Base-by-base conservation (phyloP, 345 rosid genomes). In the Angophora floribunda region DNA sequence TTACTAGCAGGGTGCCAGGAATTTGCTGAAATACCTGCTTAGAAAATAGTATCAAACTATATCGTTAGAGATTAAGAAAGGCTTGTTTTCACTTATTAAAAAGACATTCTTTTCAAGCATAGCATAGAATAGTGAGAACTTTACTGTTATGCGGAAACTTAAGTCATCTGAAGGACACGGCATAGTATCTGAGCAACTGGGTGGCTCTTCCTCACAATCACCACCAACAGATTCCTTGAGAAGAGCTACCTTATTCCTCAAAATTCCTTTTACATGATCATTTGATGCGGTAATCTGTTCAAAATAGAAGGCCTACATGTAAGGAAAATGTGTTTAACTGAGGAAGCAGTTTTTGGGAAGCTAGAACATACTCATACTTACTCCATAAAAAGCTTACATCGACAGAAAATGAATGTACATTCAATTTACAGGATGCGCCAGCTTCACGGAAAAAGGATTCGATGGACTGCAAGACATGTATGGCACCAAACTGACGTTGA, bases 1-100 rank as follows among this genome's bases (percentile, higher is more conserved):
- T 96, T 87, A 96, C 94, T 90, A 97, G 93, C 88, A 96, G 92
- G 79, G 99, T 90, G 79, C 98, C 99, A 10, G 97, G 98, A 85
- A 93, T 94, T 91, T 95, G 99, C 90, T 95, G 97, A 89, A 95
- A 97, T 52, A 96, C 96, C 97, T 96, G 91, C 0, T 75, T 75
- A 6, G 49, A 3, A 75, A 41, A 75, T 41, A 75, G 24, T 6
- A 75, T 19, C 19, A 12, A 44, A 41, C 84, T 41, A 75, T 75
- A 75, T 75, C 2, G 2, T 75, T 19, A 22, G 84, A 11, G 24
- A 75, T 9, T 75, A 75, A 41, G 26, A 75, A 75, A 75, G 28
- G 84, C 13, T 75, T 75, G 14, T 75, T 41, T 75, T 41, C 80
- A 75, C 28, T 41, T 41, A 19, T 21, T 75, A 75, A 6, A 21